Evolutionary conservation across 805 yeast genomes (phyloP).

Genomic region (Yamadazyma sp.): DNA sequence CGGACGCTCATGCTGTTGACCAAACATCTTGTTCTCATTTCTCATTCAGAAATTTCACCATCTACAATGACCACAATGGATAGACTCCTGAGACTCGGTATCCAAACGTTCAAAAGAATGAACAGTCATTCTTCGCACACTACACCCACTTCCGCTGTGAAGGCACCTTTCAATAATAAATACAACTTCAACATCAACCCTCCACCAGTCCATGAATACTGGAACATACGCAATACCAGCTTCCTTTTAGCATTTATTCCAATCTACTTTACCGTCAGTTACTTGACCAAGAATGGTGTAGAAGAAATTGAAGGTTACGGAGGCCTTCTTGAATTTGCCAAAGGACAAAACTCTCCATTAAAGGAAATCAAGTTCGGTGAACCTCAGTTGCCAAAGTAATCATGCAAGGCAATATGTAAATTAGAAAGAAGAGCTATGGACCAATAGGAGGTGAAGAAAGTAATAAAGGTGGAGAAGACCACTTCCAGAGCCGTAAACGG

Average conservation of each 20-base stretch:
- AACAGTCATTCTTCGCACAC: slow-evolving; percentile 20
- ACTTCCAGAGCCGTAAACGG: slow-evolving; percentile 3
- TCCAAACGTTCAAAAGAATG: slow-evolving; percentile 11
- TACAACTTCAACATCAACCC: slow-evolving; percentile 42
- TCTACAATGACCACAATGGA: slow-evolving; percentile 7
- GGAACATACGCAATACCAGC: slow-evolving; percentile 40
- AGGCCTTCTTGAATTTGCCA: slow-evolving; percentile 34
- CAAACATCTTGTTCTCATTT: slow-evolving; percentile 11
- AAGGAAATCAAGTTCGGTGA: slow-evolving; percentile 38
- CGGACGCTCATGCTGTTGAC: slow-evolving; percentile 3
- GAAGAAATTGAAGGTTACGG: slow-evolving; percentile 27
- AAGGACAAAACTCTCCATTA: slow-evolving; percentile 39
- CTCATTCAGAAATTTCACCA: slow-evolving; percentile 2
- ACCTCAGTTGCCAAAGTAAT: slow-evolving; percentile 26
- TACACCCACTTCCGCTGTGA: slow-evolving; percentile 14
- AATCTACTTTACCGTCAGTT: slow-evolving; percentile 33
- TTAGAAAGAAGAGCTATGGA: too few species aligned
- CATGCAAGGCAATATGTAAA: too few species aligned
- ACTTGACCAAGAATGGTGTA: slow-evolving; percentile 32
- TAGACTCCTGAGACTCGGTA: slow-evolving; percentile 10
- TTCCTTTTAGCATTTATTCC: slow-evolving; percentile 41
- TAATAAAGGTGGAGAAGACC: too few species aligned
- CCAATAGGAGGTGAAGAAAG: too few species aligned
- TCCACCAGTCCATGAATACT: slow-evolving; percentile 46
- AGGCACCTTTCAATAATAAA: slow-evolving; percentile 41